Conservation (phyloP, 495 filamentous ascomycete species). For the Daldinia loculata region DNA sequence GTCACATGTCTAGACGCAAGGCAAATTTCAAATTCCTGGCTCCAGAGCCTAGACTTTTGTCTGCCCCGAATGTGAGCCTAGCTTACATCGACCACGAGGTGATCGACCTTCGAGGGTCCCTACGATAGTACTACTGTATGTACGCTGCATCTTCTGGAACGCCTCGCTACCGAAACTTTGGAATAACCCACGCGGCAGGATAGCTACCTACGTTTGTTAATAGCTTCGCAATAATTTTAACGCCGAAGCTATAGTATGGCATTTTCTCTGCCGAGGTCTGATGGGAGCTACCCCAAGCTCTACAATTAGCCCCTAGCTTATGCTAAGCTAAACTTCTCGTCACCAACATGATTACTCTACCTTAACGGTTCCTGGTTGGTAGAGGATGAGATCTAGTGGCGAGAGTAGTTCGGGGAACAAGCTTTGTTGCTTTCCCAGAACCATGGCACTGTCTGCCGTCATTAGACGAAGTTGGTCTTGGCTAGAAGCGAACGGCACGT, state of each 20-base stretch:
- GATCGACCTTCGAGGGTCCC: constrained; percentile 20
- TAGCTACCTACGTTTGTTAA: not conserved
- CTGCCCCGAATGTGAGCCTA: constrained; percentile 2
- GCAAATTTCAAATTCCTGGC: constrained; percentile 5
- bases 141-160: constrained; percentile 13
- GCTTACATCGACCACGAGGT: constrained; percentile 37
- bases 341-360: constrained; percentile 13
- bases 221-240: not conserved
- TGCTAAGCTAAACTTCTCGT: constrained; percentile 6
- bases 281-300: constrained; percentile 6
- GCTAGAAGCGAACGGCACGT: constrained; percentile 7
- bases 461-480: constrained; percentile 8
- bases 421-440: not conserved
- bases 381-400: not conserved
- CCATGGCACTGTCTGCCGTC: not conserved
- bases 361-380: constrained; percentile 3
- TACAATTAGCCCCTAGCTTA: constrained; percentile 5
- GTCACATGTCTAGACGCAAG: constrained; percentile 16
- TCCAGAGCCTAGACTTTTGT: not conserved
- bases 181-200: constrained; percentile 13
- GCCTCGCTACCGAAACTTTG: constrained; percentile 34
- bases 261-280: constrained; percentile 9
- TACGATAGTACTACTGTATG: not conserved
- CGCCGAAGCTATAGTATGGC: not conserved
- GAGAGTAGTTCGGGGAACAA: not conserved